Conservation (phyloP, 2,329 filamentous ascomycete genomes). For the Fusarium sp. region DNA sequence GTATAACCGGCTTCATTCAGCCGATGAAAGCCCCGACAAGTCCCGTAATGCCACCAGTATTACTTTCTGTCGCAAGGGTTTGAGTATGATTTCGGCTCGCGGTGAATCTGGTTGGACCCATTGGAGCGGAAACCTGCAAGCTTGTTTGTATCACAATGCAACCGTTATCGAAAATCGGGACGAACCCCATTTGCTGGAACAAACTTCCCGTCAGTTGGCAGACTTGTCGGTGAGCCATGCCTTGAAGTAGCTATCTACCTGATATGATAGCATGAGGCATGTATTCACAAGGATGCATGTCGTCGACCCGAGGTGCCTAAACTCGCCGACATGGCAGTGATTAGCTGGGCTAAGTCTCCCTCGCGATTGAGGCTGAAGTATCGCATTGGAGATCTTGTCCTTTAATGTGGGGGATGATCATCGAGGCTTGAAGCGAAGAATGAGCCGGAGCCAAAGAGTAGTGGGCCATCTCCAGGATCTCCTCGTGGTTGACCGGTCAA, state of each 20-base stretch:
- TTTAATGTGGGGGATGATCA: slow-evolving; percentile 41
- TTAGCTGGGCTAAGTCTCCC: slow-evolving; percentile 3
- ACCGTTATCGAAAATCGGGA: slow-evolving; percentile 34
- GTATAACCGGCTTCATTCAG: background rate
- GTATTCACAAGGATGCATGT: slow-evolving; percentile 16
- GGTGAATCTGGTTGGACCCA: slow-evolving; percentile 16
- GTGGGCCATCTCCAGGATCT: slow-evolving; percentile 35
- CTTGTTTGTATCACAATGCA: slow-evolving; percentile 32
- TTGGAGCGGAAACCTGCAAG: slow-evolving; percentile 31
- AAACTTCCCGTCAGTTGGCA: slow-evolving; percentile 15
- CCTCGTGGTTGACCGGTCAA: slow-evolving; percentile 32
- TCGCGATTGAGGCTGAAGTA: slow-evolving; percentile 38
- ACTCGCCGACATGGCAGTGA: background rate
- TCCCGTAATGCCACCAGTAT: slow-evolving; percentile 7
- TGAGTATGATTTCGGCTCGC: slow-evolving; percentile 16
- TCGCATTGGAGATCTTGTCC: slow-evolving; percentile 22
- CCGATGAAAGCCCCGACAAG: slow-evolving; percentile 3
- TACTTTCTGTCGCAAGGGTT: slow-evolving; percentile 14
- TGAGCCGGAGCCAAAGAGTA: slow-evolving; percentile 11
- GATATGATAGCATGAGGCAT: slow-evolving; percentile 1
- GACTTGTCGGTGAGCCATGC: slow-evolving; percentile 24
- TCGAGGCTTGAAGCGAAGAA: slow-evolving; percentile 14
- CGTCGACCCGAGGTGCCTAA: slow-evolving; percentile 7
- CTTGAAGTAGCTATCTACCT: slow-evolving; percentile 5
- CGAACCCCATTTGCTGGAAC: slow-evolving; percentile 39